Base-by-base conservation (phyloP, 345 rosid genomes). In the Lenwebbia sp. region DNA sequence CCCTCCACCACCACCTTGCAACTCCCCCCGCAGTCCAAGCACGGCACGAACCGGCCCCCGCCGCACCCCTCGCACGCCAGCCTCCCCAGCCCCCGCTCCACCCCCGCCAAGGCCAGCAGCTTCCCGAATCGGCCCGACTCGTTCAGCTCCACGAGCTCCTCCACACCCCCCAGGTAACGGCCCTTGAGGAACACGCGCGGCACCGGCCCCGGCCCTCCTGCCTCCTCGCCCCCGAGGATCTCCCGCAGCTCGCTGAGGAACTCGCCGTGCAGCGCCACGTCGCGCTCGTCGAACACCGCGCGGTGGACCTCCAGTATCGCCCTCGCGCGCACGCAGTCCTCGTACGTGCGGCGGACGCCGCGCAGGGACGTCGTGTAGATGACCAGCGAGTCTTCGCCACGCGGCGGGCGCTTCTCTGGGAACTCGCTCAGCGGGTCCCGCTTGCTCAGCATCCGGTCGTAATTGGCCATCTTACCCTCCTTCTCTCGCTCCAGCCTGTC, bases 111-210 rank as follows among this genome's bases (percentile, higher is more conserved):
- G 13, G 88, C 88, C 90, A 97, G 87, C 82, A 96, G 90, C 90
- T 94, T 90, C 90, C 95, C 94, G 12, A 94, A 89, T 85, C 91
- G 86, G 40, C 97, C 98, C 52, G 92, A 58, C 89, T 97, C 99
- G 70, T 95, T 93, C 93, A 96, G 82, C 88, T 89, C 94, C 49
- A 87, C 90, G 90, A 95, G 90, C 85, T 94, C 94, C 86, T 93
- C 94, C 56, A 84, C 98, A 83, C 99, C 99, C 19, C 99, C 99
- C 6, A 96, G 14, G 37, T 94, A 94, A 89, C 96, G 91, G 41
- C 99, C 98, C 89, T 94, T 96, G 75, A 96, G 91, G 86, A 97
- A 97, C 54, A 95, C 93, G 87, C 96, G 89, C 6, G 99, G 98
- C 87, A 94, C 74, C 25, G 49, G 50, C 51, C 7, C 83, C 57